Base-by-base conservation (phyloP, 1,284 basidiomycete genomes). In the Afroboletus lepidellus region DNA sequence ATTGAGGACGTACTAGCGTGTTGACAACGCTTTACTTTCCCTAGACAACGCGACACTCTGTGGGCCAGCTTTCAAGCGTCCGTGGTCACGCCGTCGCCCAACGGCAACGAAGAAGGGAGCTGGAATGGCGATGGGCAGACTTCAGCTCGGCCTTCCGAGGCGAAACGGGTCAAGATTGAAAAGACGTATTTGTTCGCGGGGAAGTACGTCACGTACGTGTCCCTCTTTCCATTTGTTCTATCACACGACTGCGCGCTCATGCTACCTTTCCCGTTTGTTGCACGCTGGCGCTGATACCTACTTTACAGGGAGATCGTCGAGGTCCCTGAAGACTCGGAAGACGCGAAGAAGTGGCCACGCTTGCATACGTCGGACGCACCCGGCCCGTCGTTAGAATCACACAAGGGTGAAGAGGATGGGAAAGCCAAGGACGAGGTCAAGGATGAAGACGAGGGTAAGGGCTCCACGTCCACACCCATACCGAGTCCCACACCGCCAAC, bases 141-240 rank as follows among this genome's bases (percentile, higher is more conserved):
- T 0, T 36, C 37, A 5, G 15, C 44, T 16, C 12, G n/a, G 12
- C 48, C 57, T 8, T 24, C 56, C 29, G 27, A 55, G 11, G 60
- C 58, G 56, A 77, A 74, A 50, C 73, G 74, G 58, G 76, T 92
- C 38, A 86, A 83, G 65, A 73, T 92, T 42, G 77, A 83, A 62
- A 87, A 83, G 62, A 76, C 74, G 44, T 87, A 83, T 66, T 69
- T 80, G 30, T 92, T 86, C 61, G 90, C 88, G 1, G 89, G 90
- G 20, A 84, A 90, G 58, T 78, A 84, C 32, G 75, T 87, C 43
- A 72, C 75, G 90, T 90, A 67, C 64, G 86, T 76, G 0, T 7
- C 8, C 1, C 8, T 7, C 42, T 24, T 41, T 51, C 16, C 5
- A 25, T 20, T 44, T 38, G 32, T 21, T 23, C 0, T n/a, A 18